Evolutionary conservation across 257 asterid species (phyloP).

Genomic region (Primulina eburnea): DNA sequence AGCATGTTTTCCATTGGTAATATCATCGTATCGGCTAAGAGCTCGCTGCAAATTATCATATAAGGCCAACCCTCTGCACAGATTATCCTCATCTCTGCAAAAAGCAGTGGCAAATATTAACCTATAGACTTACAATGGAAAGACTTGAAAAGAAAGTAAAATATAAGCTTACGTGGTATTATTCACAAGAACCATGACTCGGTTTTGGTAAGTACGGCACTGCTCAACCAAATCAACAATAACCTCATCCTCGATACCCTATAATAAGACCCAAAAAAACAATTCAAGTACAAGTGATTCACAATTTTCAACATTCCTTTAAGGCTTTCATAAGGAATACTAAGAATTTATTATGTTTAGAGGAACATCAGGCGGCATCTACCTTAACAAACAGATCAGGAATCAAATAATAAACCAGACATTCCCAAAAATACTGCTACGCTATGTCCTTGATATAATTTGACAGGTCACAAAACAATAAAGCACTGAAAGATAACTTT

Average conservation of each 20-base stretch:
- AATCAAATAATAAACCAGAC: not conserved
- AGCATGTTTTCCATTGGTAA: constrained; percentile 56
- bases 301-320: not conserved
- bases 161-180: constrained; percentile 61
- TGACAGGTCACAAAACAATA: not conserved
- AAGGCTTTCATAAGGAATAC: constrained; percentile 6
- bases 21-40: constrained; percentile 60
- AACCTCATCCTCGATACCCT: constrained; percentile 87
- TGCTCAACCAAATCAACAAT: constrained; percentile 93
- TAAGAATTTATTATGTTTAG: not conserved
- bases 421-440: too few species aligned
- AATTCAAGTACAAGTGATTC: constrained; percentile 6
- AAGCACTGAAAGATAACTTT: not conserved
- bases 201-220: constrained; percentile 83
- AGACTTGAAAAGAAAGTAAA: constrained; percentile 9
- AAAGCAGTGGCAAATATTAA: constrained; percentile 15
- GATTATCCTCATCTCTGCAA: constrained; percentile 80
- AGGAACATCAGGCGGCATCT: not conserved
- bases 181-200: constrained; percentile 88
- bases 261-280: constrained; percentile 14
- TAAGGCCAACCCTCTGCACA: constrained; percentile 72
- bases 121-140: constrained; percentile 9
- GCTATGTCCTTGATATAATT: too few species aligned
- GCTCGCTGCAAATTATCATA: constrained; percentile 84
- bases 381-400: not conserved